These are phyloP conservation scores for Pseudoscleropodium purum DNA, from an alignment of 225 moss, liverwort and hornwort genomes.

Conservation along the genomic window DNA sequence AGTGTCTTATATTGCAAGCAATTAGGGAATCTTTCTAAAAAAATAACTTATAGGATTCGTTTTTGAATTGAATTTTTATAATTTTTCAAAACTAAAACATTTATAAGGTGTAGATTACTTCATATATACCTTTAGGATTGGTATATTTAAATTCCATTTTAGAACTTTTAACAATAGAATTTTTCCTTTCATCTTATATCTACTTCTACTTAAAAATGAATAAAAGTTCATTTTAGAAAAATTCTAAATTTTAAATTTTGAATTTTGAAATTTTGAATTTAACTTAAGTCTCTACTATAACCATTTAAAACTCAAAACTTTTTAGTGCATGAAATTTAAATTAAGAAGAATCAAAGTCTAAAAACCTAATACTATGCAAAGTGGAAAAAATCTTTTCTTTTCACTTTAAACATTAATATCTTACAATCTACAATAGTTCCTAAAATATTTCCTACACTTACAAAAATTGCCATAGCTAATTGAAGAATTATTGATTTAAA, in stretches of 20 bases:
- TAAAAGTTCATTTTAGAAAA: no score
- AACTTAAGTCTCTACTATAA: accelerated
- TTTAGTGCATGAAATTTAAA: background rate
- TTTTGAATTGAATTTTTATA: background rate
- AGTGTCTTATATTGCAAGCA: background rate
- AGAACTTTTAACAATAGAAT: background rate
- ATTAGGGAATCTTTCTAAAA: background rate
- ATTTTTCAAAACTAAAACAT: background rate
- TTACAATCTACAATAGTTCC: background rate
- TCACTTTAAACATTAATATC: background rate
- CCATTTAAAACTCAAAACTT: background rate
- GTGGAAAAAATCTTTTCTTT: background rate
- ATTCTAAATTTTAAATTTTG: no score
- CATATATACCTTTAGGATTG: background rate
- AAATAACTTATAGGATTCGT: background rate
- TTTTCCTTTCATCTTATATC: background rate
- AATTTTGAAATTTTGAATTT: no score
- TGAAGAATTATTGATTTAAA: background rate
- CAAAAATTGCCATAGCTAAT: background rate
- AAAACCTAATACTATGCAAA: background rate
- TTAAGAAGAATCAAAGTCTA: no score
- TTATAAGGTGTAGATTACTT: accelerated
- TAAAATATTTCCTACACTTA: background rate
- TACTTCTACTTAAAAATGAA: background rate
- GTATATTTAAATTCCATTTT: background rate